Evolutionary conservation across 768 basidiomycete genomes (phyloP).

Genomic region (Phanerochaete carnosa): DNA sequence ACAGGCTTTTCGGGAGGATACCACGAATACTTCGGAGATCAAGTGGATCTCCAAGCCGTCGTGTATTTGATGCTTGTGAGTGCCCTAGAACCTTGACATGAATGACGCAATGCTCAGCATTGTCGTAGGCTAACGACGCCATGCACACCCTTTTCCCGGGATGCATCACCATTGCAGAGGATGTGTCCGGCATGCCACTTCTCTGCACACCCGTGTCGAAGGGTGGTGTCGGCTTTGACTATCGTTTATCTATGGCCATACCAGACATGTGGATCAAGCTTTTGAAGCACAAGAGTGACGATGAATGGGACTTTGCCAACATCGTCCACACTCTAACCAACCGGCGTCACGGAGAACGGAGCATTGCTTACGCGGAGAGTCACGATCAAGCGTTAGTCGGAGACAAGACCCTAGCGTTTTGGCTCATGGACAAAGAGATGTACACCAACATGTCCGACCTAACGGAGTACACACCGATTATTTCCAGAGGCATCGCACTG

Average conservation of each 20-base stretch:
- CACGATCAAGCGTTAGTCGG: constrained; percentile 99
- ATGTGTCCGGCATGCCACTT: constrained; percentile 98
- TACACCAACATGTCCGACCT: constrained; percentile 95
- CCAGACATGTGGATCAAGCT: constrained; percentile 99
- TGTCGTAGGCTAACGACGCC: constrained; percentile 80
- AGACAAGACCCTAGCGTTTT: constrained; percentile 98
- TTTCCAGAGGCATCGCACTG: constrained; percentile 85
- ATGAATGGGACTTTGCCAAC: constrained; percentile 83
- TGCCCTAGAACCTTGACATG: constrained; percentile 13
- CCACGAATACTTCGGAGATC: constrained; percentile 93
- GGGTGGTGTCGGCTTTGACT: constrained; percentile 97
- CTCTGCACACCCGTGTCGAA: constrained; percentile 73
- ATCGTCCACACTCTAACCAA: constrained; percentile 91
- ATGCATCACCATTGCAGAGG: constrained; percentile 92
- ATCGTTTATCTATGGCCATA: constrained; percentile 96
- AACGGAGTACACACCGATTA: constrained; percentile 73
- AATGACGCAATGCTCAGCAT: constrained; percentile 5
- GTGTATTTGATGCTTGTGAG: constrained; percentile 96
- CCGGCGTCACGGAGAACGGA: constrained; percentile 85
- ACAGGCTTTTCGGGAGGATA: constrained; percentile 97
- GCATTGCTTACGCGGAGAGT: constrained; percentile 90
- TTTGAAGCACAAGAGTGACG: constrained; percentile 86
- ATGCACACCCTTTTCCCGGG: constrained; percentile 79
- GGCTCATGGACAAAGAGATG: constrained; percentile 99
- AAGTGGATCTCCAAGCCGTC: constrained; percentile 84